Evolutionary conservation across 78 protist genomes (phyloP), one percentile per base, ranked within the genome.

Genomic region (Dictyostelium capitatum): DNA sequence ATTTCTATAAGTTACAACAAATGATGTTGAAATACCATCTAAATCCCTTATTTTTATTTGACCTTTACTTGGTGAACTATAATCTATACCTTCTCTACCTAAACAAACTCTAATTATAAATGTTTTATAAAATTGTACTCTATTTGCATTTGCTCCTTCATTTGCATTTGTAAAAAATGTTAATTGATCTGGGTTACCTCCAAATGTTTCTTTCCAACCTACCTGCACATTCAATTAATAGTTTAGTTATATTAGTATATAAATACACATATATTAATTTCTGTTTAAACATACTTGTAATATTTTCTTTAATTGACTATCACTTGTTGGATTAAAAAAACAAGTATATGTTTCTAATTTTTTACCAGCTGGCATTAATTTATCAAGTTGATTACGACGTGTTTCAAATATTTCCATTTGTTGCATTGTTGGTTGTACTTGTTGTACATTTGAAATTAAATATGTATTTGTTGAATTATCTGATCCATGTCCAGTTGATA

Each of bases 81-180:
- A 73, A 74, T 83, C 91, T 41, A 74, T 4, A 17, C 91, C 82
- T 30, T 83, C 91, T 32, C 80, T 30, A 47, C 91, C 91, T 10
- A 83, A 47, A 57, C 54, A 32, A 23, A 83, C 64, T 48, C 91
- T 69, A 17, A 46, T 62, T 53, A 83, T 20, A 23, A 83, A 9
- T 17, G 77, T 19, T 28, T 23, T 32, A 28, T 69, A 50, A 43
- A 51, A 83, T 19, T 65, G 59, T 11, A 74, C 74, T 23, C 0
- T 23, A 11, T 74, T 51, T 6, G 41, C 77, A 6, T 28, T 3
- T 10, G 64, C 64, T n/a, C 75, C 80, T 8, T 57, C 50, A 59
- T 74, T 54, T 28, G 91, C 91, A 78, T 83, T 83, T 3, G n/a
- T 37, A 46, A 37, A 46, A 56, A 83, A 83, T 15, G 20, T 14